Conservation (phyloP, 441 rosid genomes). For the Flueggea neowawraea region DNA sequence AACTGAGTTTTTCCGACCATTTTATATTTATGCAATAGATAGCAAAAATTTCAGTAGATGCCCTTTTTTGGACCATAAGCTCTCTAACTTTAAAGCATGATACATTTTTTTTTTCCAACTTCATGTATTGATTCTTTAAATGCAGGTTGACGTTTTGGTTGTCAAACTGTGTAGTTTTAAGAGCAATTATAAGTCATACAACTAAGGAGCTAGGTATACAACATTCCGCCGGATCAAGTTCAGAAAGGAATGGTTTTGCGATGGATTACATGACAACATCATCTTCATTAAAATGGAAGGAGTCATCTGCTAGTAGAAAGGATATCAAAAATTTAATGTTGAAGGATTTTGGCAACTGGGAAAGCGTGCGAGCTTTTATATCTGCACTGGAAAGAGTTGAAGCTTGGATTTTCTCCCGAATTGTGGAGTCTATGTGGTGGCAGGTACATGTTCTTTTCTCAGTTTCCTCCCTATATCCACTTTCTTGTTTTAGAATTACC, state of each 20-base stretch:
- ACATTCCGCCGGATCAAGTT: conserved; percentile 14
- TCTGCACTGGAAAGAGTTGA: conserved; percentile 79
- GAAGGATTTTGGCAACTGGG: conserved; percentile 51
- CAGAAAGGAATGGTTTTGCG: conserved; percentile 19
- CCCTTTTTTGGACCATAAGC: conserved; percentile 27
- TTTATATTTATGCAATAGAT: conserved; percentile 42
- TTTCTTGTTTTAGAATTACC: neutral
- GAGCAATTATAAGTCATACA: conserved; percentile 58
- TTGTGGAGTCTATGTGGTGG: conserved; percentile 96
- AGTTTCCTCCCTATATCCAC: neutral
- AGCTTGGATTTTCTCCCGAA: conserved; percentile 89
- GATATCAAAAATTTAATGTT: conserved; percentile 23
- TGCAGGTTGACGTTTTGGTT: conserved; percentile 89
- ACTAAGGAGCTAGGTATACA: conserved; percentile 12
- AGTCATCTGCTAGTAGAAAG: conserved; percentile 32
- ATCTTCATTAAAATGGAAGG: conserved; percentile 61
- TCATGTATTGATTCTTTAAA: neutral
- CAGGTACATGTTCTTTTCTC: conserved; percentile 50
- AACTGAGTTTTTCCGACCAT: conserved; percentile 24
- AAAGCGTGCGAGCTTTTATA: conserved; percentile 53
- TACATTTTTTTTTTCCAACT: too few relatives aligned
- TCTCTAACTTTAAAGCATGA: conserved; percentile 19
- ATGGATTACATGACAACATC: conserved; percentile 35
- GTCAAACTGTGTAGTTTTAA: conserved; percentile 71
- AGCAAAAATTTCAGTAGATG: conserved; percentile 26